Base-by-base conservation (phyloP, 352 stramenopile species). In the Globisporangium spinosum region DNA sequence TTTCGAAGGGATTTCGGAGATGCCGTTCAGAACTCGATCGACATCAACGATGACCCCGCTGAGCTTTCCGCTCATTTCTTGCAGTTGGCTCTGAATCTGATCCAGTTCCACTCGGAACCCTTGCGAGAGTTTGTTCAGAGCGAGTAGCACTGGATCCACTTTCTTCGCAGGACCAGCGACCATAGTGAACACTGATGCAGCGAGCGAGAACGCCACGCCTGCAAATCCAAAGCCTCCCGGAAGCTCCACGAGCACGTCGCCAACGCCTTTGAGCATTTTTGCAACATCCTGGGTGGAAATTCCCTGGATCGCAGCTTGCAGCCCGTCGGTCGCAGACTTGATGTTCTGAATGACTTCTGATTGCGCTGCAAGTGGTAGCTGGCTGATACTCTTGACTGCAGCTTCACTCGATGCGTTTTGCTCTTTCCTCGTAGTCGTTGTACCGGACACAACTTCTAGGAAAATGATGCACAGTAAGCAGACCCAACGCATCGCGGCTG, bases 151-250 rank as follows among this genome's bases (percentile, higher is more conserved):
- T 0, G 75, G 75, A 27, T 85, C 77, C n/a, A 69, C 55, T 34
- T 68, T 64, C 12, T 53, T 72, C 0, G 35, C 59, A 0, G 49
- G 2, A 8, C 62, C 57, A 0, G 57, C 47, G 1, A 70, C 3
- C 2, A 78, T 15, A 9, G 77, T 71, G 45, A 79, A 73, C 17
- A 76, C 69, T 1, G 77, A 82, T 2, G 77, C 77, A 0, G 76
- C 76, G 23, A 85, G 57, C 1, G 77, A 85, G 57, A 85, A 85
- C 2, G 74, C 77, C 20, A 85, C 72, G 0, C 77, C 77, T n/a
- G 71, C 69, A 35, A 67, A 75, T 8, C 77, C 77, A 3, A 79
- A 73, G 4, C 73, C 72, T 15, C 70, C 74, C 0, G 77, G 77
- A 1, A 85, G 61, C 25, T 73, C 70, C 10, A 62, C 68, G 0